phyloP scores from a whole-genome alignment of 768 basidiomycete species.

The Hericium alpestre region DNA sequence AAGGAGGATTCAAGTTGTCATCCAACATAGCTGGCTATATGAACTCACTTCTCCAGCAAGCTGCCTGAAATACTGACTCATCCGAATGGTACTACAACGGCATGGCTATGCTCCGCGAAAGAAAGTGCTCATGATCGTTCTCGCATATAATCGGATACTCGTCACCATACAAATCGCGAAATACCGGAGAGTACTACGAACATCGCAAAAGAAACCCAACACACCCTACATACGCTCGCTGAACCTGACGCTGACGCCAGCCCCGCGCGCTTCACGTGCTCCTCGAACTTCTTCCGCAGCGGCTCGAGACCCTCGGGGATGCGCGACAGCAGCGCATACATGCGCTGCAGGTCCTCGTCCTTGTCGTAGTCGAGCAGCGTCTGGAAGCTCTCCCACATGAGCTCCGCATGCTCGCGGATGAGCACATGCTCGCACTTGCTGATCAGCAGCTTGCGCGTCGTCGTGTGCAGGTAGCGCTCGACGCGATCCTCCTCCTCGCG shows the following conservation, averaged over 20 bases:
- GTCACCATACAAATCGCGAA: no score
- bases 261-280: conserved; percentile 89
- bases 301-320: conserved; percentile 88
- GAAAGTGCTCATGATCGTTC: no score
- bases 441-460: conserved; percentile 73
- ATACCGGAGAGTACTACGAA: no score
- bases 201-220: no score
- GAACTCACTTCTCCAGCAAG: no score
- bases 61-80: no score
- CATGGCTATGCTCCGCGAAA: no score
- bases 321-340: conserved; percentile 87
- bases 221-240: no score
- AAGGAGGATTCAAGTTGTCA: no score
- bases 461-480: conserved; percentile 84
- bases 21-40: no score
- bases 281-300: conserved; percentile 83
- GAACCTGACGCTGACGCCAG: conserved; percentile 17
- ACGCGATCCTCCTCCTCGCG: conserved; percentile 93
- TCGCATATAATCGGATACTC: no score
- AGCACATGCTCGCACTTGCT: conserved; percentile 85
- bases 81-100: no score
- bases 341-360: conserved; percentile 87
- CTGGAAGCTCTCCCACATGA: conserved; percentile 93
- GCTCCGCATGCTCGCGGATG: conserved; percentile 72
- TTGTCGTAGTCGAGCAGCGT: conserved; percentile 83